Evolutionary conservation across 2,329 filamentous ascomycete species (phyloP), one percentile per base, ranked within the genome.

Genomic region (Colletotrichum spaethianum): DNA sequence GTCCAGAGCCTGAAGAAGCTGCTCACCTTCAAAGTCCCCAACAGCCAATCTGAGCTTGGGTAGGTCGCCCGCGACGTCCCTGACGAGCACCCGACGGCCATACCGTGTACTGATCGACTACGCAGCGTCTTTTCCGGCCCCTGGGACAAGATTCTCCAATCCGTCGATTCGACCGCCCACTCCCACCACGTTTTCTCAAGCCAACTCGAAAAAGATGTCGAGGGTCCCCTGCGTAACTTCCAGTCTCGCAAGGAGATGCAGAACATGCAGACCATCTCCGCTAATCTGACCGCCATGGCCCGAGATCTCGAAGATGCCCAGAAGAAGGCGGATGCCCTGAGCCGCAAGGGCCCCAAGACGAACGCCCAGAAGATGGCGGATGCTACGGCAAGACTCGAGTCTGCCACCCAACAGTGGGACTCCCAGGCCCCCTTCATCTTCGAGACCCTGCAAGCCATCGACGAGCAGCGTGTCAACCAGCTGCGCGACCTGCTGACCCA

Each of bases 381-480:
- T 74, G 95, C 94, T 16, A 88, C 90, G 14, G 86, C 90, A 23
- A 92, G 91, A 75, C 89, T 97, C 53, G 93, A 97, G 74, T 91
- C 91, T 72, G 93, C 94, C n/a, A 90, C 88, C 55, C 89, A 92
- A 75, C 93, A 97, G 80, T 99, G 96, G 96, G 92, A 98, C 67
- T 95, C 94, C 0, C 95, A 98, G 81, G 94, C 96, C 18, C 96
- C 96, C 1, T 98, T 94, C 82, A 93, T 98, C 73, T 98, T 97
- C 79, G 96, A 99, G 83, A 93, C 92, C 73, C 89, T 99, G 33
- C 96, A 99, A 81, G 93, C 94, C 7, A 86, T 97, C 40, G 96
- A 99, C 79, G 96, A 99, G 84, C 92, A 90, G 76, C 91, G 96
- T 67, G 86, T 97, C 75, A 98, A 98, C 81, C 93, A 97, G 78